Evolutionary conservation across 2,329 filamentous ascomycete species (phyloP), one percentile per base, ranked within the genome.

Genomic region (Cladosporium sp.): DNA sequence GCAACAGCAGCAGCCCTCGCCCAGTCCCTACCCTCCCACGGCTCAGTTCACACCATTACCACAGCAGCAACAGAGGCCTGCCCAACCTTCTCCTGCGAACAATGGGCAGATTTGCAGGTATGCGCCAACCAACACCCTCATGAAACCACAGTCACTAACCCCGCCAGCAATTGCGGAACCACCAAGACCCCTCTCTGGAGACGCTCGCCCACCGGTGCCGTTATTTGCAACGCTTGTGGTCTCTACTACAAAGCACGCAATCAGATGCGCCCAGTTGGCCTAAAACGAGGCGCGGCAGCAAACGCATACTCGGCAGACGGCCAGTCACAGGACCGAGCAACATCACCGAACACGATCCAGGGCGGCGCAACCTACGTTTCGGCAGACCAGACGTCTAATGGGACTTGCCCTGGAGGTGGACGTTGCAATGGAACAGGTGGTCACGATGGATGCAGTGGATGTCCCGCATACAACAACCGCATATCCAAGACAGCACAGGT

Each of bases 151-250:
- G 52, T 63, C 29, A 29, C 68, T 70, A 64, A 70, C 68, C 28
- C 49, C 59, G 59, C 62, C 70, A 99, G 95, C 77, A 99, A 99
- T 79, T 99, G 95, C 77, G 90, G 90, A 66, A 98, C 95, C 18
- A 97, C 93, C 62, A 89, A 91, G 77, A 99, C 95, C 56, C 95
- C 95, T 28, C 81, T 99, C 44, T 99, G 95, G 95, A 88, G 95
- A 76, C 88, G 95, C 74, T 97, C 94, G 18, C 94, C 94, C 0
- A 89, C 93, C 73, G 95, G 95, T 33, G 91, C 92, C 64, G 97
- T 93, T 31, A 98, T 99, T 67, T 99, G 95, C 81, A 99, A 99
- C 79, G 95, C 95, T 6, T 99, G 95, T 75, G 95, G 95, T 50
- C 84, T 99, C 18, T 99, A 99, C 78, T 84, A 92, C 68, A 98